Base-by-base conservation (phyloP, 495 filamentous ascomycete genomes). In the Amniculicola lignicola region DNA sequence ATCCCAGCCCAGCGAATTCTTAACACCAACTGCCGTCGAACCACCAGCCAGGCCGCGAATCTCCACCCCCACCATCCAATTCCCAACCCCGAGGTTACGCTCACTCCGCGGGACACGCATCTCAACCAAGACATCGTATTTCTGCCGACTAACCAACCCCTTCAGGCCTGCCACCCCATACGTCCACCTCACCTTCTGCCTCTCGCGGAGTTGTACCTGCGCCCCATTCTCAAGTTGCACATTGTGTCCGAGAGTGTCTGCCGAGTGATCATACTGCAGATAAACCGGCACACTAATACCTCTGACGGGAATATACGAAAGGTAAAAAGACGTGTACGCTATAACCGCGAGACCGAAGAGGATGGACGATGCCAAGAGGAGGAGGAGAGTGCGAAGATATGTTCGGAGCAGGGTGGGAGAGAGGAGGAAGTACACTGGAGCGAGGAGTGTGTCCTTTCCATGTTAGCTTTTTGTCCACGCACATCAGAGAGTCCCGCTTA, bases 41-140 rank as follows among this genome's bases (percentile, higher is more conserved):
- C 11, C 67, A 60, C 25, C 37, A 15, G 45, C 67, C 62, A 3
- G 67, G 28, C 76, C 72, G 28, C 82, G 72, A 11, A 92, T 75
- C 14, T 80, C 73, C n/a, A 96, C 73, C 44, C 89, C 83, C 12
- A 95, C 73, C 91, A 97, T 97, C 77, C 97, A 97, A 71, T 96
- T 96, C 18, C 92, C 93, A 23, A 67, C 70, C 6, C 68, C 72
- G 16, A 81, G 64, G 65, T 89, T 89, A 1, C 66, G 35, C 0
- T 77, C 80, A 3, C 81, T 82, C 14, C 78, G 74, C 3, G 86
- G 86, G 3, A 90, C 61, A 0, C 68, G 71, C 10, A 90, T 74
- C 22, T 77, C 69, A 2, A 88, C 68, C 6, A 69, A 67, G 36
- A 89, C 74, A 65, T 87, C 80, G 73, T 90, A 90, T 9, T 74